Percentiles rank a stretch among this genome's conserved stretches.
Evolutionary conservation across 1,139 yeast species (phyloP).

Genomic region (Saccharomyces hybrid): DNA sequence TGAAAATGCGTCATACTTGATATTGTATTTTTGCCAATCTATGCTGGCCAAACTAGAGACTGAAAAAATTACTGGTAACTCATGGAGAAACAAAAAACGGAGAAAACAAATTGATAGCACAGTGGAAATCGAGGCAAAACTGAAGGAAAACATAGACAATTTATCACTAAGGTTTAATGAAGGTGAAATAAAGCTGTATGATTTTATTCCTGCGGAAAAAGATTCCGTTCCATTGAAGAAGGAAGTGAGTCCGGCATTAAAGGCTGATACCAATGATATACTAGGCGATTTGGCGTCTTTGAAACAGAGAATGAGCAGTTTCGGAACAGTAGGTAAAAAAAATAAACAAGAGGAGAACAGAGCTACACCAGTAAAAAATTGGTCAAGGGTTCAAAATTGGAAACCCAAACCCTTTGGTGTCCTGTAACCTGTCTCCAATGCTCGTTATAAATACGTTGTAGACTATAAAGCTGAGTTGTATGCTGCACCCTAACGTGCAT

Average conservation of each 20-base stretch:
- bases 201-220: slow-evolving; percentile 6
- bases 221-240: slow-evolving; percentile 2
- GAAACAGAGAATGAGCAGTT: slow-evolving; percentile 22
- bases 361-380: slow-evolving; percentile 9
- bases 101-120: slow-evolving; percentile 11
- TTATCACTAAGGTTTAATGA: slow-evolving; percentile 9
- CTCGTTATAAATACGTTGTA: neutral
- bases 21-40: neutral
- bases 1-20: slow-evolving; percentile 1
- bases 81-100: neutral
- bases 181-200: slow-evolving; percentile 7
- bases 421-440: slow-evolving; percentile 8
- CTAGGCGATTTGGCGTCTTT: slow-evolving; percentile 26
- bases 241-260: slow-evolving; percentile 24
- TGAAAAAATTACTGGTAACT: neutral
- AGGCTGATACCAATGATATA: slow-evolving; percentile 27
- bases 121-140: slow-evolving; percentile 33
- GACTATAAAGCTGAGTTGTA: neutral
- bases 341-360: slow-evolving; percentile 1
- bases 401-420: slow-evolving; percentile 42
- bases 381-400: slow-evolving; percentile 34
- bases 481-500: neutral
- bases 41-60: neutral
- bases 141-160: slow-evolving; percentile 14
- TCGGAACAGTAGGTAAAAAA: neutral